Conservation (phyloP, 805 yeast genomes). For the Teunomyces lycoperdinae region DNA sequence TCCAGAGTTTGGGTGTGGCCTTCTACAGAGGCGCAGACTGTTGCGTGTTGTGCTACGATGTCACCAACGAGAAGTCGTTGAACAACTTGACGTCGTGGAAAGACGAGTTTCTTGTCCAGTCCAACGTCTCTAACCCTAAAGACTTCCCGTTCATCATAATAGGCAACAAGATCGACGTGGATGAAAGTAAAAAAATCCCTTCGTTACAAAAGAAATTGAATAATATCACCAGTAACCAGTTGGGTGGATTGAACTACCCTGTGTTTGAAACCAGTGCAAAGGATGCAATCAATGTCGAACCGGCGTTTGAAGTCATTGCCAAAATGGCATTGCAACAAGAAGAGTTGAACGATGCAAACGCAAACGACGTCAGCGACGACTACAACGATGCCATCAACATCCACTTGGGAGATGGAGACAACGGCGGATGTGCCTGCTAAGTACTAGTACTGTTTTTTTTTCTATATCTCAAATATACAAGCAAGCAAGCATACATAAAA, state of each 20-base stretch:
- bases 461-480: no score
- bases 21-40: conserved; percentile 98
- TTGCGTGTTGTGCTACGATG: conserved; percentile 94
- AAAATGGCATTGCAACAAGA: conserved; percentile 95
- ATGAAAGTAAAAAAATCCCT: conserved; percentile 80
- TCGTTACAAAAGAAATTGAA: conserved; percentile 51
- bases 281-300: conserved; percentile 91
- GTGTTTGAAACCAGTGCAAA: conserved; percentile 97
- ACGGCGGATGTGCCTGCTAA: conserved; percentile 72
- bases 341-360: conserved; percentile 79
- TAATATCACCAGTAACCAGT: conserved; percentile 43
- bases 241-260: conserved; percentile 68
- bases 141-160: conserved; percentile 93
- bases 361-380: conserved; percentile 62
- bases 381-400: conserved; percentile 95
- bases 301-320: conserved; percentile 94
- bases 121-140: conserved; percentile 89
- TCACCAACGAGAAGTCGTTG: conserved; percentile 89
- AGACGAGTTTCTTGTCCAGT: conserved; percentile 92
- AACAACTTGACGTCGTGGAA: conserved; percentile 89
- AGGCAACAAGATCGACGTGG: conserved; percentile 94
- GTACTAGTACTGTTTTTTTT: background rate
- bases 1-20: conserved; percentile 95
- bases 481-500: no score
- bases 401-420: conserved; percentile 75